Conservation (phyloP, 495 filamentous ascomycete genomes). For the Articulospora tetracladia region DNA sequence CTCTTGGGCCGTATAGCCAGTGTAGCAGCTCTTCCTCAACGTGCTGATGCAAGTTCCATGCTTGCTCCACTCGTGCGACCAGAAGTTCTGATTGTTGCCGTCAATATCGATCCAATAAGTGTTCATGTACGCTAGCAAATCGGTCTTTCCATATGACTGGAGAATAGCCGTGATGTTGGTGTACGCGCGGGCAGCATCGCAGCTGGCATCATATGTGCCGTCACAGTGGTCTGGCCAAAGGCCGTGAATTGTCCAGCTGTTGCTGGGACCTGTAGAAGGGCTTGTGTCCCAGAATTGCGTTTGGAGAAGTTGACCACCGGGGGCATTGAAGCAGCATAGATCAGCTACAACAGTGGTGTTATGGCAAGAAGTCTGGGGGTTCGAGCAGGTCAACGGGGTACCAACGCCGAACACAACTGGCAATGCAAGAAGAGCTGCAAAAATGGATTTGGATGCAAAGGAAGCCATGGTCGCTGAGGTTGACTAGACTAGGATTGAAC, state of each 20-base stretch:
- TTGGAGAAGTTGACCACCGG: slow-evolving; percentile 63
- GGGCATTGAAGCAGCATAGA: slow-evolving; percentile 43
- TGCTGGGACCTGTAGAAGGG: slow-evolving; percentile 42
- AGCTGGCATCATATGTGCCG: slow-evolving; percentile 63
- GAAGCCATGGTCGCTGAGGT: neutral
- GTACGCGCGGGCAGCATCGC: slow-evolving; percentile 59
- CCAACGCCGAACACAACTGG: slow-evolving; percentile 8
- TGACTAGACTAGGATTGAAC: neutral
- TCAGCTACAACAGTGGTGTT: slow-evolving; percentile 14
- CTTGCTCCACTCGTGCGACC: slow-evolving; percentile 76
- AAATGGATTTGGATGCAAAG: neutral
- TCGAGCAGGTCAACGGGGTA: slow-evolving; percentile 16
- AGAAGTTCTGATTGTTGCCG: slow-evolving; percentile 49
- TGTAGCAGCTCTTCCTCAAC: slow-evolving; percentile 62
- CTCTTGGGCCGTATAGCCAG: slow-evolving; percentile 46
- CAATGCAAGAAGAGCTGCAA: slow-evolving; percentile 2
- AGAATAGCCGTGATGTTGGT: slow-evolving; percentile 61
- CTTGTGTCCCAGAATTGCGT: slow-evolving; percentile 75
- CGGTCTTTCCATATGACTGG: slow-evolving; percentile 48
- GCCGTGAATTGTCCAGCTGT: slow-evolving; percentile 65
- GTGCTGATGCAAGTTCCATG: slow-evolving; percentile 62
- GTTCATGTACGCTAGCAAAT: slow-evolving; percentile 63
- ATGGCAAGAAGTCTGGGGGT: slow-evolving; percentile 15
- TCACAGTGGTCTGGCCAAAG: slow-evolving; percentile 65
- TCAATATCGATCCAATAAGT: slow-evolving; percentile 36